phyloP scores from a whole-genome alignment of 108 stramenopile species.

The Cyclotella atomus region DNA sequence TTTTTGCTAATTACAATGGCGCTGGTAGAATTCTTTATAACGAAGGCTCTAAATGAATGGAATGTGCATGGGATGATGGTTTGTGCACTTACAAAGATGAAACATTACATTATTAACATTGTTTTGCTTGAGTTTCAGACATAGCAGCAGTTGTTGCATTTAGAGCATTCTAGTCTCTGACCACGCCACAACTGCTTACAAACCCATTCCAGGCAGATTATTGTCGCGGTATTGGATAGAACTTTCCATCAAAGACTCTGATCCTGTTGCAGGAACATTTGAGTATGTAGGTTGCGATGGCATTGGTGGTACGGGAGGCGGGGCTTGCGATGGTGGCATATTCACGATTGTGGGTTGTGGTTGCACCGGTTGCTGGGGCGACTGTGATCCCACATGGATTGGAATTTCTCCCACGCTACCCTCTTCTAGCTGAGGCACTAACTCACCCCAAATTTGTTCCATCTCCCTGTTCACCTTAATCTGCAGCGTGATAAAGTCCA shows the following conservation, averaged over 20 bases:
- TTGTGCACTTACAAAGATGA: no score
- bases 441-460: slow-evolving; percentile 91
- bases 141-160: no score
- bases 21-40: no score
- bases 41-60: no score
- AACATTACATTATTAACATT: background rate
- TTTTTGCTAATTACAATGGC: no score
- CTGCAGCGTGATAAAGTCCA: slow-evolving; percentile 93
- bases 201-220: slow-evolving; percentile 41
- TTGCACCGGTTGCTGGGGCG: background rate
- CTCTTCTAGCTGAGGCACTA: slow-evolving; percentile 88
- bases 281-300: slow-evolving; percentile 35
- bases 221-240: slow-evolving; percentile 51
- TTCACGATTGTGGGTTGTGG: slow-evolving; percentile 22
- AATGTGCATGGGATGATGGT: no score
- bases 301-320: slow-evolving; percentile 25
- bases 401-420: slow-evolving; percentile 15
- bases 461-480: slow-evolving; percentile 93
- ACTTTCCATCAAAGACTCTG: slow-evolving; percentile 36
- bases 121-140: no score
- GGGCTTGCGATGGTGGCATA: slow-evolving; percentile 27
- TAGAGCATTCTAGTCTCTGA: no score
- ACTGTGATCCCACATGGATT: background rate
- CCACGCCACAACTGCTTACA: no score
- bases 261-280: slow-evolving; percentile 28